A percentile compares a stretch with the other conserved stretches of the same genome.
phyloP scores from a whole-genome alignment of 1,284 basidiomycete species.

The Cryptococcus sp. region DNA sequence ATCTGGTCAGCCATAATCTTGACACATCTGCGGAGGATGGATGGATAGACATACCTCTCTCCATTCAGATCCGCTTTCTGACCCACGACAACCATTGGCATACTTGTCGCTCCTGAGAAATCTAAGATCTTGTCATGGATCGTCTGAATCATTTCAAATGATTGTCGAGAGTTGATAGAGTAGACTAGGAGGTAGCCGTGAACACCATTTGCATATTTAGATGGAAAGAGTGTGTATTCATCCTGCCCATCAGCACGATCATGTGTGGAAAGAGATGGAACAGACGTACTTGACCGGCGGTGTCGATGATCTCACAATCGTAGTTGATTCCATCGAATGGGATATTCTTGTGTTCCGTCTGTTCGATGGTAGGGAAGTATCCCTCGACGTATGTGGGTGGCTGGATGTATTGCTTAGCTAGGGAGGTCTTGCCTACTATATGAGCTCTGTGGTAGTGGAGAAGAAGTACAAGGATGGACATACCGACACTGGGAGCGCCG shows the following conservation, averaged over 20 bases:
- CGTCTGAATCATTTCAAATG: conserved; percentile 94
- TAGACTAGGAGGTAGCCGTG: conserved; percentile 89
- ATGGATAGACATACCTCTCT: conserved; percentile 32
- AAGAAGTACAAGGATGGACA: conserved; percentile 31
- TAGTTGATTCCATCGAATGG: conserved; percentile 79
- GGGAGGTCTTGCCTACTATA: conserved; percentile 67
- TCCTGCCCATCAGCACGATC: conserved; percentile 55
- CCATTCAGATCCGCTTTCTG: conserved; percentile 83
- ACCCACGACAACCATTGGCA: conserved; percentile 94
- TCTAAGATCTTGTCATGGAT: conserved; percentile 97
- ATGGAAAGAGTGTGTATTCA: conserved; percentile 76
- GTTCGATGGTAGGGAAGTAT: conserved; percentile 95
- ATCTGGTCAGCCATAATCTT: conserved; percentile 28
- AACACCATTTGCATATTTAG: conserved; percentile 76
- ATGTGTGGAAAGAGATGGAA: neutral
- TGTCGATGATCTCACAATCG: conserved; percentile 97
- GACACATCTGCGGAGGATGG: neutral
- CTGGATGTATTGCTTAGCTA: conserved; percentile 69
- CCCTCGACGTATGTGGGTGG: conserved; percentile 64
- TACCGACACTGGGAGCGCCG: conserved; percentile 73
- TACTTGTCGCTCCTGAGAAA: conserved; percentile 81
- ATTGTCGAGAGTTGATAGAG: conserved; percentile 83
- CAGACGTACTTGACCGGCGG: conserved; percentile 68
- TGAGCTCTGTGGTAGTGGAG: neutral
- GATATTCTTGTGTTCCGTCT: conserved; percentile 78